A percentile compares a stretch with the other conserved stretches of the same genome.
Conservation (phyloP, 306 rosid species). For the Sechiopsis laciniata region DNA sequence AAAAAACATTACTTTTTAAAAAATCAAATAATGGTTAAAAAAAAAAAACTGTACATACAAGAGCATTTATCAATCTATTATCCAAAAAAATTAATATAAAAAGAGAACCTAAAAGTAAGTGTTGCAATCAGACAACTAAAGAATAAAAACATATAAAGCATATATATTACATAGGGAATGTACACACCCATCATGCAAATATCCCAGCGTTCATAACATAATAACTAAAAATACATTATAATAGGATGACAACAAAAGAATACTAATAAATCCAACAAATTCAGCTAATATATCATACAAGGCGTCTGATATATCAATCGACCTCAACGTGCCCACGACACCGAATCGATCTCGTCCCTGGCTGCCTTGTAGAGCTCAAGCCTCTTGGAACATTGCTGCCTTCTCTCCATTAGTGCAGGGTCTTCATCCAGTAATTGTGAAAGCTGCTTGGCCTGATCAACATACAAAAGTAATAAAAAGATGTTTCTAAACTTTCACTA, state of each 20-base stretch:
- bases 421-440: conserved; percentile 76
- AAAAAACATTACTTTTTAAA: too few species aligned
- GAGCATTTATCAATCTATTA: neutral
- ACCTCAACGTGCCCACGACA: conserved; percentile 69
- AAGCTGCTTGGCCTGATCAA: conserved; percentile 59
- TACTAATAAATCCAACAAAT: conserved; percentile 17
- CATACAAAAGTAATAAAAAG: neutral
- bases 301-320: conserved; percentile 8
- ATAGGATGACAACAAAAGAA: neutral
- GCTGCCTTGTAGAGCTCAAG: conserved; percentile 91
- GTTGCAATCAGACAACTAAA: neutral
- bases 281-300: conserved; percentile 23
- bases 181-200: conserved; percentile 16
- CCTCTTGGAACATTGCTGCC: conserved; percentile 75
- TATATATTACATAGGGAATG: neutral
- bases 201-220: neutral
- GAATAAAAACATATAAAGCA: neutral
- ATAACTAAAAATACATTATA: conserved; percentile 4
- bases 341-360: conserved; percentile 90
- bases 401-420: conserved; percentile 88
- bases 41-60: too few species aligned
- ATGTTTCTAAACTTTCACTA: neutral
- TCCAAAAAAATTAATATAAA: neutral
- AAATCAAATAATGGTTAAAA: too few species aligned
- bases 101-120: too few species aligned